These are phyloP conservation scores for Irpex sp. DNA, from an alignment of 1,284 basidiomycete species.

Conservation along the genomic window DNA sequence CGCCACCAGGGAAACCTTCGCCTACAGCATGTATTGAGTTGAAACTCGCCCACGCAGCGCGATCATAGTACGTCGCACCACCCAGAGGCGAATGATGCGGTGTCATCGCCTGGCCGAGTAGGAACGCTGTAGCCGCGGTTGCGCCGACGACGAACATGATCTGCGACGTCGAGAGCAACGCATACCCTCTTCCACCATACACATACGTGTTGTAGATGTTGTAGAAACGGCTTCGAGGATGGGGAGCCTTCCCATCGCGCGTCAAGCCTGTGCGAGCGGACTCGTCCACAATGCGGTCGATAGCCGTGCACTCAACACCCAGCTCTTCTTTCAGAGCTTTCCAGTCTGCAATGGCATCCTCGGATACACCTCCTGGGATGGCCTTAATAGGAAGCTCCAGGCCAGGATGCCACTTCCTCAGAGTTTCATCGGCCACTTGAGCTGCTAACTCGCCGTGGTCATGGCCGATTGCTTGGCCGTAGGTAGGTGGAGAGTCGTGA, in stretches of 20 bases:
- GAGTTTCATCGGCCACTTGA: conserved; percentile 51
- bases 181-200: conserved; percentile 37
- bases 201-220: conserved; percentile 84
- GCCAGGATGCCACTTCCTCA: conserved; percentile 68
- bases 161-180: conserved; percentile 32
- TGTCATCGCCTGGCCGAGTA: conserved; percentile 54
- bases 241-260: conserved; percentile 24
- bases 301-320: conserved; percentile 71
- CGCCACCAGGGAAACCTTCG: conserved; percentile 55
- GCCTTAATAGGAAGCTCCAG: conserved; percentile 48
- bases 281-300: conserved; percentile 65
- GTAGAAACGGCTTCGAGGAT: conserved; percentile 54
- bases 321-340: conserved; percentile 71
- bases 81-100: conserved; percentile 59
- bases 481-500: conserved; percentile 65
- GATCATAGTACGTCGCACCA: conserved; percentile 69
- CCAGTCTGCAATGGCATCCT: conserved; percentile 68
- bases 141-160: conserved; percentile 50
- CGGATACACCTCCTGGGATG: conserved; percentile 49
- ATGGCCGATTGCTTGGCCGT: conserved; percentile 48
- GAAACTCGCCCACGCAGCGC: conserved; percentile 74
- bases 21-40: conserved; percentile 65
- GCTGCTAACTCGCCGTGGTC: conserved; percentile 46
- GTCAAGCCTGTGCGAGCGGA: conserved; percentile 40
- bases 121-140: conserved; percentile 52